Percentiles rank a stretch among this genome's conserved stretches.
phyloP scores from a whole-genome alignment of 352 stramenopile genomes.

The Peronospora destructor region DNA sequence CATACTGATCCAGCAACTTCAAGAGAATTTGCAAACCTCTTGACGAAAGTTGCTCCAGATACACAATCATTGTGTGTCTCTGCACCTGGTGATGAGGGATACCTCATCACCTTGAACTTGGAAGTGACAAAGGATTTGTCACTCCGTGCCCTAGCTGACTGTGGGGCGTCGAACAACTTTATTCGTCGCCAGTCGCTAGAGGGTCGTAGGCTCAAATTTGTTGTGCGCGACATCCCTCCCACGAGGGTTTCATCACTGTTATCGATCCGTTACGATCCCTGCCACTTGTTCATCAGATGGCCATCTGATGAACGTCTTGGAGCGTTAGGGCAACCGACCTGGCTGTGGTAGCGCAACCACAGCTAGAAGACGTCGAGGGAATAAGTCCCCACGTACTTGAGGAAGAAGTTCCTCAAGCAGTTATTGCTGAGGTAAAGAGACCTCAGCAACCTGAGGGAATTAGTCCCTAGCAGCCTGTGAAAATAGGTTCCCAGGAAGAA shows the following conservation, averaged over 20 bases:
- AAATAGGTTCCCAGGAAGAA: too few relatives aligned
- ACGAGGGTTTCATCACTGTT: too few relatives aligned
- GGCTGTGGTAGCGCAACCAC: too few relatives aligned
- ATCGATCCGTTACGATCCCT: neutral
- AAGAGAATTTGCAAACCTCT: neutral
- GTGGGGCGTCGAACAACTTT: neutral
- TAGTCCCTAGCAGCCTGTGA: too few relatives aligned
- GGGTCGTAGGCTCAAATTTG: neutral
- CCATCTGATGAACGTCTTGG: neutral
- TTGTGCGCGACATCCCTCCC: neutral
- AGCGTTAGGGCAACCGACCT: neutral
- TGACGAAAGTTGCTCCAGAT: neutral
- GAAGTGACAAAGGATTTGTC: neutral
- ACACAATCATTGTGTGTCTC: neutral
- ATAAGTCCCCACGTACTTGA: too few relatives aligned
- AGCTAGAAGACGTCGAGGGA: too few relatives aligned
- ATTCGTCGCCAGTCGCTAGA: neutral
- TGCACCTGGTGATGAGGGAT: neutral
- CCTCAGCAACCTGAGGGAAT: too few relatives aligned
- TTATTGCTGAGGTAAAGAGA: too few relatives aligned
- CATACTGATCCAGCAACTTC: neutral
- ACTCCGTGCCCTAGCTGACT: neutral
- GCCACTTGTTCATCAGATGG: neutral
- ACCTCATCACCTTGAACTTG: neutral
- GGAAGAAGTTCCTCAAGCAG: too few relatives aligned